Conservation (phyloP, 768 basidiomycete genomes). For the Boletus reticulatus region DNA sequence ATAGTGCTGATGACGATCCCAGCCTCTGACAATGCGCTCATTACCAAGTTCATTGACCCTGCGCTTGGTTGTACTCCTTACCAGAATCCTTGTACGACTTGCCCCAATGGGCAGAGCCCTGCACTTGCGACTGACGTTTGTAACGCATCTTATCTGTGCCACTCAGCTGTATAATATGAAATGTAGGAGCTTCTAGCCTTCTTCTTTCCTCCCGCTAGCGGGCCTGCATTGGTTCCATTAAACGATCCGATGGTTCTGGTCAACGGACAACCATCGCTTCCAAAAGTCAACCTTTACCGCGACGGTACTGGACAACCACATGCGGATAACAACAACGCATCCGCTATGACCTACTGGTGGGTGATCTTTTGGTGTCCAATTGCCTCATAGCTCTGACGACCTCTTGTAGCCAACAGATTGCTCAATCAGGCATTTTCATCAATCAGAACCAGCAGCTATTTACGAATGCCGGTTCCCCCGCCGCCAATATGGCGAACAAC, state of each 20-base stretch:
- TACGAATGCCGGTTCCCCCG: constrained; percentile 19
- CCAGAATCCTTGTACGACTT: constrained; percentile 27
- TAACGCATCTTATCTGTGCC: not conserved
- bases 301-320: constrained; percentile 26
- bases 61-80: constrained; percentile 23
- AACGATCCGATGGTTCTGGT: constrained; percentile 28
- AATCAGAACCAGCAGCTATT: constrained; percentile 21
- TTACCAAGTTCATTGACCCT: constrained; percentile 26
- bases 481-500: constrained; percentile 18
- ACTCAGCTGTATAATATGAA: not conserved
- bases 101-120: constrained; percentile 15
- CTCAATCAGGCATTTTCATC: constrained; percentile 24
- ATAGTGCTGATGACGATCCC: not conserved
- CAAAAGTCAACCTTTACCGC: constrained; percentile 29
- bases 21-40: constrained; percentile 28
- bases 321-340: constrained; percentile 23
- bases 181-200: constrained; percentile 23
- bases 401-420: constrained; percentile 18
- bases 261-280: constrained; percentile 21
- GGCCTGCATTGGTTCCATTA: constrained; percentile 23
- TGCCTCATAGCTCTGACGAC: not conserved
- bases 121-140: constrained; percentile 25
- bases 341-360: constrained; percentile 21
- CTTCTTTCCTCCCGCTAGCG: constrained; percentile 25
- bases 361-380: not conserved